These are phyloP conservation scores for Babesia ovata DNA, from an alignment of 169 alveolate species.

Conservation along the genomic window DNA sequence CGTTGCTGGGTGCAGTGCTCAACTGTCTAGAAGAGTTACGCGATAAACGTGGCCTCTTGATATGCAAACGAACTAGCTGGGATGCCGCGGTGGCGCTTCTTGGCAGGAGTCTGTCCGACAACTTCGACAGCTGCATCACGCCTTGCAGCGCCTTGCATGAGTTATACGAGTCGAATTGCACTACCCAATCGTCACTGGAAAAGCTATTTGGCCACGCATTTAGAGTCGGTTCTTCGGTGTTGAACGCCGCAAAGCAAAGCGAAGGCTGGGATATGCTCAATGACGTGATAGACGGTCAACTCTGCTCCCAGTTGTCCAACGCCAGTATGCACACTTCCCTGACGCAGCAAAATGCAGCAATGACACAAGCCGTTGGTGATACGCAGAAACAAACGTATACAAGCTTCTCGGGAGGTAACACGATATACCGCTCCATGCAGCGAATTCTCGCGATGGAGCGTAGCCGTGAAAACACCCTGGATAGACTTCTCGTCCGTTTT, in stretches of 20 bases:
- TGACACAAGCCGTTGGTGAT: neutral
- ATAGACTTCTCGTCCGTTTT: conserved; percentile 41
- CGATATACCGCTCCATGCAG: neutral
- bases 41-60: conserved; percentile 26
- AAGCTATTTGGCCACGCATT: conserved; percentile 20
- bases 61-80: conserved; percentile 29
- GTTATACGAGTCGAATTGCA: neutral
- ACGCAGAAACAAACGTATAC: neutral
- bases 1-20: conserved; percentile 29
- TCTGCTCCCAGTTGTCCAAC: conserved; percentile 2
- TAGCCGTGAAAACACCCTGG: neutral
- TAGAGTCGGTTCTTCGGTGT: neutral
- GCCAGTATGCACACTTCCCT: neutral
- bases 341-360: neutral
- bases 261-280: neutral
- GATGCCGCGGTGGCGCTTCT: conserved; percentile 8
- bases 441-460: conserved; percentile 11
- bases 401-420: neutral
- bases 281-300: neutral
- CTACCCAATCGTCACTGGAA: neutral
- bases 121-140: neutral
- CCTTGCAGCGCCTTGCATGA: conserved; percentile 2
- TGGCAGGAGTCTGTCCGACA: conserved; percentile 7
- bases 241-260: neutral
- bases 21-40: conserved; percentile 20